Conservation (phyloP, 495 filamentous ascomycete genomes). For the Pyrenula aspistea region DNA sequence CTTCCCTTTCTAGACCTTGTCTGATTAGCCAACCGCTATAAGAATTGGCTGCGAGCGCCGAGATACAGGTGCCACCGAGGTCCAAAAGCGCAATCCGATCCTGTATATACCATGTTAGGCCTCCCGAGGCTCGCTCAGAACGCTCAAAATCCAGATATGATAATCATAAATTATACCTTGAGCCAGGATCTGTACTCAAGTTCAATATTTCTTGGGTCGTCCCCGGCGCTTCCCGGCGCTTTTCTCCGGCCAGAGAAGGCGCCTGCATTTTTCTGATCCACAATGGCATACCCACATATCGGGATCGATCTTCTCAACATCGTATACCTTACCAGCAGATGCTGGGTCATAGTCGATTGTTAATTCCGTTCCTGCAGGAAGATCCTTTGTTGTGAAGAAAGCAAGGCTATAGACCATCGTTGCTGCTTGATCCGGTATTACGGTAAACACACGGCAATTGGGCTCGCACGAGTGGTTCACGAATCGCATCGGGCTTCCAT, state of each 20-base stretch:
- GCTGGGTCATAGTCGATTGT: constrained; percentile 73
- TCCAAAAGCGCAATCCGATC: too few species aligned
- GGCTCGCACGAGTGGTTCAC: constrained; percentile 61
- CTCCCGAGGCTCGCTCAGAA: too few species aligned
- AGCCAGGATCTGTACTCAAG: too few species aligned
- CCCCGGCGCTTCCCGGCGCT: constrained; percentile 7
- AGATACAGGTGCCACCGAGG: too few species aligned
- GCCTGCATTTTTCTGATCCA: constrained; percentile 51
- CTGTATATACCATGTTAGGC: too few species aligned
- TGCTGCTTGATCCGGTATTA: constrained; percentile 67
- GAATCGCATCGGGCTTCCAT: constrained; percentile 46
- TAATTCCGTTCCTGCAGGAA: constrained; percentile 58
- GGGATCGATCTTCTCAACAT: constrained; percentile 31
- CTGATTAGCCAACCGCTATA: too few species aligned
- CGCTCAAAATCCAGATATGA: too few species aligned
- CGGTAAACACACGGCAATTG: constrained; percentile 71
- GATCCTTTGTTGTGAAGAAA: constrained; percentile 65
- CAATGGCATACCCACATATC: constrained; percentile 56
- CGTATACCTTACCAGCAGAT: constrained; percentile 38
- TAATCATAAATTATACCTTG: too few species aligned
- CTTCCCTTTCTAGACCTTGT: too few species aligned
- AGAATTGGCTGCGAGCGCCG: too few species aligned
- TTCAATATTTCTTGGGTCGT: not conserved
- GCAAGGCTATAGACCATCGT: constrained; percentile 72
- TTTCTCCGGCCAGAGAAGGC: constrained; percentile 50